Evolutionary conservation across 2,329 filamentous ascomycete species (phyloP).

Genomic region (Teratosphaeria gauchensis): DNA sequence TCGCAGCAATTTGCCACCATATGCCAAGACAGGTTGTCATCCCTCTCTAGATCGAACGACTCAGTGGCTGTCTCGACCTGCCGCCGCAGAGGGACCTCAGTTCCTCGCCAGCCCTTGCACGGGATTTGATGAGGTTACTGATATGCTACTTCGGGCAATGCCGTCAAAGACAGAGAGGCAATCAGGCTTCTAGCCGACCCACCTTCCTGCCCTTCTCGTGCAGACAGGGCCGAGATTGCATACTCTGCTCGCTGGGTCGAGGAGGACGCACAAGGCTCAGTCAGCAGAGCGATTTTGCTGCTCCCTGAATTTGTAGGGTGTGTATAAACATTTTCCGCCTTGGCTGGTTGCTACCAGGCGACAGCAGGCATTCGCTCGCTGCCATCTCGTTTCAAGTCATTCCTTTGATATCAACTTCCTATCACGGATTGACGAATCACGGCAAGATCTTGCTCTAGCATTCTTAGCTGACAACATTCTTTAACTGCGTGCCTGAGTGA

Average conservation of each 20-base stretch:
- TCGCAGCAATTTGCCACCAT: conserved; percentile 16
- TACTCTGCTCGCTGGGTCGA: conserved; percentile 14
- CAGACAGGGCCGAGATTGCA: conserved; percentile 24
- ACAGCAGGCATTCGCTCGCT: conserved; percentile 5
- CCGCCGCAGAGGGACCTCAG: not conserved
- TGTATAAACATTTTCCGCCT: conserved; percentile 9
- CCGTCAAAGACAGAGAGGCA: conserved; percentile 11
- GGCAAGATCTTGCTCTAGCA: conserved; percentile 9
- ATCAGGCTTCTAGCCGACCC: conserved; percentile 18
- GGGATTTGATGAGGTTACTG: conserved; percentile 16
- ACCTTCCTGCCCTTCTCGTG: conserved; percentile 18
- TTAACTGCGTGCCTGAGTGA: conserved; percentile 23
- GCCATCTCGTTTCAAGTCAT: conserved; percentile 29
- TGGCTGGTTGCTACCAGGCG: conserved; percentile 5
- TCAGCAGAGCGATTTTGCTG: conserved; percentile 11
- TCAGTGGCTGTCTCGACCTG: conserved; percentile 4
- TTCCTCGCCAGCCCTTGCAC: conserved; percentile 19
- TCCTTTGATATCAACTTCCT: conserved; percentile 34
- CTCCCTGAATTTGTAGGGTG: not conserved
- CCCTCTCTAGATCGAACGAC: conserved; percentile 14
- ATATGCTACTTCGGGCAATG: conserved; percentile 9
- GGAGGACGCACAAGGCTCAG: conserved; percentile 23
- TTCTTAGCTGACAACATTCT: conserved; percentile 32
- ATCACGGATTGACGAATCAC: conserved; percentile 22
- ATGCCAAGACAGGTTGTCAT: conserved; percentile 15